Percentiles rank a stretch among this genome's conserved stretches.
phyloP scores from a whole-genome alignment of 2,329 filamentous ascomycete species.

The Ceratocystiopsis minuta region DNA sequence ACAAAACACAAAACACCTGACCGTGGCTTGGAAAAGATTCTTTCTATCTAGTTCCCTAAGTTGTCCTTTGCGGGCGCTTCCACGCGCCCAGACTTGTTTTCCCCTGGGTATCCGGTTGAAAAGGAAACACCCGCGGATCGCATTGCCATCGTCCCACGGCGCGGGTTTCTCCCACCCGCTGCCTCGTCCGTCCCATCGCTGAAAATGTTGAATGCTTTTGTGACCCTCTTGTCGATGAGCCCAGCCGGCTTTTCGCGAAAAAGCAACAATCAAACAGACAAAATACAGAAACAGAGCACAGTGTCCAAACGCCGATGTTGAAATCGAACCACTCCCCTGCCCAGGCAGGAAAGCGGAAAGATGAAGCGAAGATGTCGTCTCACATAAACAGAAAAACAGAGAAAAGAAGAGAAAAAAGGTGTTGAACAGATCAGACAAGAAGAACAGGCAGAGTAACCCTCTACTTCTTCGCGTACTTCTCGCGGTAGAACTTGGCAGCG shows the following conservation, averaged over 20 bases:
- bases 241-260: background rate
- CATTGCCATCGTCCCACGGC: background rate
- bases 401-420: background rate
- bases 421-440: background rate
- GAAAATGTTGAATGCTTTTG: conserved; percentile 9
- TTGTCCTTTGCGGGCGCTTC: background rate
- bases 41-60: background rate
- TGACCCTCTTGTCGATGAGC: background rate
- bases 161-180: background rate
- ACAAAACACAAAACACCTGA: background rate
- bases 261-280: conserved; percentile 5
- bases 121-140: conserved; percentile 4
- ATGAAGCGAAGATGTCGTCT: conserved; percentile 7
- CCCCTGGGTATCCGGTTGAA: conserved; percentile 8
- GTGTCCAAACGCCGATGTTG: conserved; percentile 11
- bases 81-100: too few relatives aligned
- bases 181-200: conserved; percentile 8
- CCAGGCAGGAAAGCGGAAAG: conserved; percentile 2
- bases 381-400: conserved; percentile 5
- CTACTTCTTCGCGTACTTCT: conserved; percentile 58
- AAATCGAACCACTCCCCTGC: conserved; percentile 6
- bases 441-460: conserved; percentile 4
- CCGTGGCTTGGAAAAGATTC: background rate
- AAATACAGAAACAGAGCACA: conserved; percentile 10
- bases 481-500: conserved; percentile 90